These are phyloP conservation scores for Corrigiola litoralis DNA, from an alignment of 179 eudicot species.

Conservation along the genomic window DNA sequence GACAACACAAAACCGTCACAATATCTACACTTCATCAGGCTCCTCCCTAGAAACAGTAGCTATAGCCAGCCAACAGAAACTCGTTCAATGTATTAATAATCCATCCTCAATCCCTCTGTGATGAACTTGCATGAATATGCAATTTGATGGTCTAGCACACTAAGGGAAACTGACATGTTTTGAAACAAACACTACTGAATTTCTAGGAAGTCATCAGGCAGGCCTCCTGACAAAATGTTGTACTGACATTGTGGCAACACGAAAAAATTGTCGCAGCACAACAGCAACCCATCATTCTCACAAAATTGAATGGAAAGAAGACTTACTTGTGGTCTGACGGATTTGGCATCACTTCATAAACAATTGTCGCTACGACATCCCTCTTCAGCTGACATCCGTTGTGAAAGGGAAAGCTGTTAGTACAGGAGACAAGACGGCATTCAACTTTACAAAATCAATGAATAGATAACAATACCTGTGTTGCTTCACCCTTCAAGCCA, in stretches of 20 bases:
- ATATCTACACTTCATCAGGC: neutral
- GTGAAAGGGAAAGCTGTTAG: neutral
- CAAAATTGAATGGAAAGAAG: slow-evolving; percentile 5
- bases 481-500: slow-evolving; percentile 97
- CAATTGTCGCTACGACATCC: slow-evolving; percentile 90
- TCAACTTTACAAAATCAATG: neutral
- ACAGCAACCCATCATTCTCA: neutral
- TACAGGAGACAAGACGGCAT: neutral
- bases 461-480: slow-evolving; percentile 50
- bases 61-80: neutral
- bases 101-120: neutral
- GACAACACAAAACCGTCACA: neutral
- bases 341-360: slow-evolving; percentile 89
- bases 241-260: too few relatives aligned
- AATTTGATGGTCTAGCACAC: neutral
- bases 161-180: neutral
- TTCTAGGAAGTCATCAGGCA: neutral
- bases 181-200: neutral
- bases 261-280: neutral
- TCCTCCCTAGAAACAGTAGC: neutral
- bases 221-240: neutral
- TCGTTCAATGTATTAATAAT: neutral
- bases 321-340: slow-evolving; percentile 99
- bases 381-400: slow-evolving; percentile 67
- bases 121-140: neutral